Evolutionary conservation across 1,284 basidiomycete genomes (phyloP).

Genomic region (Ceratobasidium sp.): DNA sequence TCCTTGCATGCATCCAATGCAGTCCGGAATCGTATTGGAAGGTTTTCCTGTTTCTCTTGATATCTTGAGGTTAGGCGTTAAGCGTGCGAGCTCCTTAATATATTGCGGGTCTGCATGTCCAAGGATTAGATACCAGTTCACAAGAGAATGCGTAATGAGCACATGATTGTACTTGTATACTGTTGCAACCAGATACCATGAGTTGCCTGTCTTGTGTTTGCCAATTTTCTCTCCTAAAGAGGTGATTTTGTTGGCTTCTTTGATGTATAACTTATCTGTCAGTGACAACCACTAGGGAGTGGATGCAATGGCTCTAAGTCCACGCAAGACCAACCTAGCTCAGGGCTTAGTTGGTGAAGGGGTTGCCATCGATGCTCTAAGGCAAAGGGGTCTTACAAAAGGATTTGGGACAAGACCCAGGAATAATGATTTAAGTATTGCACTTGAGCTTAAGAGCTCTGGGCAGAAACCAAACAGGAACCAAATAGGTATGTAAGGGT

Average conservation of each 20-base stretch:
- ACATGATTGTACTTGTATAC: not conserved
- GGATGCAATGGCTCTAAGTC: too few relatives aligned
- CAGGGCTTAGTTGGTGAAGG: too few relatives aligned
- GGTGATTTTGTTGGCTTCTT: too few relatives aligned
- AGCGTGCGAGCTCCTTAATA: not conserved
- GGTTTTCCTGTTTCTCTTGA: not conserved
- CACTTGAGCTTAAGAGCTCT: too few relatives aligned
- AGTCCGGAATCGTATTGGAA: not conserved
- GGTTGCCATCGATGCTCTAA: too few relatives aligned
- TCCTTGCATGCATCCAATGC: conserved; percentile 15
- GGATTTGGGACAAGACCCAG: too few relatives aligned
- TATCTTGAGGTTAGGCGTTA: not conserved
- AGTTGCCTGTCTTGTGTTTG: not conserved
- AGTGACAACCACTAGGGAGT: too few relatives aligned
- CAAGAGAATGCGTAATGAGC: not conserved
- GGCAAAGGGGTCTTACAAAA: too few relatives aligned
- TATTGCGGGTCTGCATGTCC: not conserved
- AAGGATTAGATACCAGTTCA: conserved; percentile 18
- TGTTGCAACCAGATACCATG: conserved; percentile 6
- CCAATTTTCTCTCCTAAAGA: conserved; percentile 5
- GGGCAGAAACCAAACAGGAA: too few relatives aligned
- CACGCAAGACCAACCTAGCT: too few relatives aligned
- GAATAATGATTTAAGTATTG: too few relatives aligned
- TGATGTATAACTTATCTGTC: not conserved
- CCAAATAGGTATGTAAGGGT: too few relatives aligned